phyloP scores from a whole-genome alignment of 1,139 yeast genomes.

The Saccharomyces hybrid region DNA sequence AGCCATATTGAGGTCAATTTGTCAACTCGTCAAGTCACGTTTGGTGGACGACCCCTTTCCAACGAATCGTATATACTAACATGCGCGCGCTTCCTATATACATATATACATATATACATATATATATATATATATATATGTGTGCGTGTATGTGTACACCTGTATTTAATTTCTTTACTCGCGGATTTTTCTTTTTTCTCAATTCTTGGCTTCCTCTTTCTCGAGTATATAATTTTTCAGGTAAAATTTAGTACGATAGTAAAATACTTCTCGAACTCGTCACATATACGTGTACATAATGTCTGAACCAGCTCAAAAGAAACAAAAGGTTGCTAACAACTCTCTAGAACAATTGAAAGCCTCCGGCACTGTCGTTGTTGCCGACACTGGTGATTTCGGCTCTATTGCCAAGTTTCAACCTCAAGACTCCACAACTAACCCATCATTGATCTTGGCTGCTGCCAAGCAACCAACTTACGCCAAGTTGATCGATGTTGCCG shows the following conservation, averaged over 20 bases:
- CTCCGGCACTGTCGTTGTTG: conserved; percentile 90
- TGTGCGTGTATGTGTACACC: background rate
- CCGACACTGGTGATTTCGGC: conserved; percentile 98
- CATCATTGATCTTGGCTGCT: conserved; percentile 95
- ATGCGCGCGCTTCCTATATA: background rate
- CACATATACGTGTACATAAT: conserved; percentile 12
- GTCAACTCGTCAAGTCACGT: background rate
- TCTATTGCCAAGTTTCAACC: conserved; percentile 96
- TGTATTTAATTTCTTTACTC: background rate
- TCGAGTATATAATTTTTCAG: background rate
- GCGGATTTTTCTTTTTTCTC: background rate
- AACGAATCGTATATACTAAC: background rate
- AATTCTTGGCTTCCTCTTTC: background rate
- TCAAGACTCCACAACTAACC: conserved; percentile 99
- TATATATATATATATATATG: background rate
- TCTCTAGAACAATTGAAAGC: conserved; percentile 92
- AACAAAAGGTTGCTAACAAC: conserved; percentile 42
- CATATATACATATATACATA: background rate
- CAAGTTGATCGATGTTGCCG: conserved; percentile 81
- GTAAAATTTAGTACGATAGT: background rate
- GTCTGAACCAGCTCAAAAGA: conserved; percentile 30
- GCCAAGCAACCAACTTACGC: conserved; percentile 86
- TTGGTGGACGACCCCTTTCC: background rate
- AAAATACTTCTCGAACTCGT: background rate
- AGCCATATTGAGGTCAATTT: background rate